Evolutionary conservation across 176 grass and related monocot genomes (phyloP), one percentile per base, ranked within the genome.

Genomic region (Oryza australiensis): DNA sequence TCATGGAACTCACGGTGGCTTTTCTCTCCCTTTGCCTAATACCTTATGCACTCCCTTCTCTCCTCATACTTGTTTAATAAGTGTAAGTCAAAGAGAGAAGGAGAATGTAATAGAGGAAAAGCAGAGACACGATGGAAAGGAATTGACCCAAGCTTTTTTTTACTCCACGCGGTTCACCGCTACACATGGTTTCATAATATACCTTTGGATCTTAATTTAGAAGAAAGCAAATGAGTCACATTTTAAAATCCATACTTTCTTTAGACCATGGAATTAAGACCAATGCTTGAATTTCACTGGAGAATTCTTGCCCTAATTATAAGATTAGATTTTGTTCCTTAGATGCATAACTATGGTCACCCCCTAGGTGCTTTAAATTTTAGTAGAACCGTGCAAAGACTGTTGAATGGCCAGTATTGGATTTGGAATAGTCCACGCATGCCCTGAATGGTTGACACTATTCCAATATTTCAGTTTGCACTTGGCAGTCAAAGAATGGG

Each of bases 371-470:
- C 28, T 48, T 42, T 12, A 40, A 40, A 26, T 27, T 20, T 74
- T 42, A 37, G 35, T 41, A 43, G 33, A 75, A 64, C 64, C 41
- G 20, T 55, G 51, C 51, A 64, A 80, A 80, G 72, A 89, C 82
- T 55, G 76, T 42, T 72, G 82, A 89, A 85, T 71, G 60, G 51
- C 16, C 33, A 80, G 63, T 22, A 75, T 26, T 78, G 12, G 64
- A 76, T 71, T 64, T 78, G 18, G 64, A 76, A 76, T 64, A 55
- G 82, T 81, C 51, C 29, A 64, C 49, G 16, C 55, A 32, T 55
- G 6, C 51, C 20, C 46, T 26, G 11, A 45, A 29, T 22, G 16
- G 71, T 68, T 55, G 62, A 59, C 43, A 75, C 42, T 72, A 12
- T 78, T 53, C 57, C 45, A 26, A 26, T 57, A 18, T 72, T 71